Base-by-base conservation (phyloP, 2,329 filamentous ascomycete genomes). In the Hortaea werneckii region DNA sequence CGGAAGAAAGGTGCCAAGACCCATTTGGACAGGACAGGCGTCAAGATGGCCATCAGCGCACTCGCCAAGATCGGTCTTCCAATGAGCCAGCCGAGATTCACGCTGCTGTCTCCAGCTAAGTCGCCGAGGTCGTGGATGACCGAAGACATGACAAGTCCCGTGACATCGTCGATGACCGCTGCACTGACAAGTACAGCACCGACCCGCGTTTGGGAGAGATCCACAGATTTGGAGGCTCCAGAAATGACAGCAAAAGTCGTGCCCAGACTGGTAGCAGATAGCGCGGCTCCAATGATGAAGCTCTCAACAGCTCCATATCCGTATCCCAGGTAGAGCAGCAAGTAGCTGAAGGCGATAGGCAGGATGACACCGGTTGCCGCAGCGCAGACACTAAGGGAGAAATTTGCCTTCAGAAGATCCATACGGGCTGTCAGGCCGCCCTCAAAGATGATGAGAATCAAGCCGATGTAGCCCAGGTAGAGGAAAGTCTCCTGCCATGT, bases 141-240 rank as follows among this genome's bases (percentile, higher is more conserved):
- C 53, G 86, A 78, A 0, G 87, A 82, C 77, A 90, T 83, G 6
- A 89, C 77, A 7, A 90, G 67, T 0, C 84, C 85, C 1, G 85
- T 75, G 0, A 90, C 80, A 64, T 92, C 85, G 58, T 92, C 86
- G 66, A 92, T 77, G 77, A 92, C 85, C 0, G 85, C 86, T 1
- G 84, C 85, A 48, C 77, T 81, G 2, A 78, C 77, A 0, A 88
- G 70, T 0, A 92, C 76, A 6, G 65, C 79, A 46, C 67, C 86
- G 0, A 82, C 59, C 1, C 77, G 65, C 6, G 74, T 79, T 1
- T 67, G 60, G n/a, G 66, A 67, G 8, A 82, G 62, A 2, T 71
- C 71, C 2, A 78, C 80, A 6, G 85, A 82, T n/a, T 35, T 35
- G 9, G 32, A 35, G 20, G 12, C 26, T 26, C 12, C 26, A 0